Evolutionary conservation across 345 rosid genomes (phyloP).

Genomic region (Reutealis trisperma): DNA sequence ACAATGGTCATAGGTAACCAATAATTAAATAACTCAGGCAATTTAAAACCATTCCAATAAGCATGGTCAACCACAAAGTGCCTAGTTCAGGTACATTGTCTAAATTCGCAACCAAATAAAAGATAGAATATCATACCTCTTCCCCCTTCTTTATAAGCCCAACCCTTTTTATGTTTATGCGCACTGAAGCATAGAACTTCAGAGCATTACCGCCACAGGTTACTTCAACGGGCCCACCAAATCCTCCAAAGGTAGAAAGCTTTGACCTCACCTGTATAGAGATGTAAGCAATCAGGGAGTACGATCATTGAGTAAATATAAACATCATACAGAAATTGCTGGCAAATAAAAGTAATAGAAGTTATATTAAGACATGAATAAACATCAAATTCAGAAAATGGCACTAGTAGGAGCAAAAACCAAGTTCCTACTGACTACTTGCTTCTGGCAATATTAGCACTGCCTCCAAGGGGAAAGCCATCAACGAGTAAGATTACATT

Average conservation of each 20-base stretch:
- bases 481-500: neutral
- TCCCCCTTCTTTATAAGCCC: conserved; percentile 87
- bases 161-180: conserved; percentile 66
- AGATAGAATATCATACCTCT: conserved; percentile 53
- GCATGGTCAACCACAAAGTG: neutral
- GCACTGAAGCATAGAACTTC: conserved; percentile 96
- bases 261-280: conserved; percentile 79
- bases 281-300: neutral
- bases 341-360: neutral
- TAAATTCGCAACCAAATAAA: neutral
- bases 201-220: conserved; percentile 99
- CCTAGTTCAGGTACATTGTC: neutral
- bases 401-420: neutral
- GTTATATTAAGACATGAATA: conserved; percentile 4
- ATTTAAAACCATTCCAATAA: neutral
- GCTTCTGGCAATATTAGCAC: neutral
- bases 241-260: conserved; percentile 88
- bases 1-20: neutral
- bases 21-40: neutral
- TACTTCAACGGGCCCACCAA: conserved; percentile 93
- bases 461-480: neutral
- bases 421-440: neutral
- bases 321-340: neutral
- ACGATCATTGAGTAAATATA: conserved; percentile 4
- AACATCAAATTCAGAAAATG: neutral